Evolutionary conservation across 1,284 basidiomycete species (phyloP), one percentile per base, ranked within the genome.

Genomic region (Boletellus dicymbophilus): DNA sequence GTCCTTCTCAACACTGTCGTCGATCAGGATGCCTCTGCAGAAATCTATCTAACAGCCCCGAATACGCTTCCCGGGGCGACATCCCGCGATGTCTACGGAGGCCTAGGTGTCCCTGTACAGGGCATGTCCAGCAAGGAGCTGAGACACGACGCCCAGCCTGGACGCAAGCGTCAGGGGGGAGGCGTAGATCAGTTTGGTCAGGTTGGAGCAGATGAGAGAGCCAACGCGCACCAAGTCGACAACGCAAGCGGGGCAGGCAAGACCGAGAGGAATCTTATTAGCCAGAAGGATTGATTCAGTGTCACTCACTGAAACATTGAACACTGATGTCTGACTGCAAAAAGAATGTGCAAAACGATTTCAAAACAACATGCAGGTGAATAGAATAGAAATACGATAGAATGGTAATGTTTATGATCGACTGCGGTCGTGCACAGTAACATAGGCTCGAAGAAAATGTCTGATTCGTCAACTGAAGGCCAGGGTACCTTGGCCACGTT

Each of bases 401-500:
- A 43, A 37, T 40, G 36, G 7, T 2, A 31, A 31, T 22, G 26
- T 23, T 54, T 50, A 13, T 13, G n/a, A 33, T 33, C 41, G 25
- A 21, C 27, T 13, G 33, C 20, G n/a, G 37, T 38, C 34, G 37
- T 44, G 22, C 8, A n/a, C n/a, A 34, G 23, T 46, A 56, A 15
- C 20, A 10, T 57, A 48, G 13, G 21, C 23, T n/a, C 6, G n/a
- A 38, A 41, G 34, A 36, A 37, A 38, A 23, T 8, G 27, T 11
- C 15, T 15, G 4, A 11, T 34, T 44, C 34, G 26, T 52, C 16
- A 68, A 26, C 27, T 48, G 52, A 81, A 80, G 8, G 75, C 68
- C 52, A 86, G 62, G 11, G 74, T 74, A 3, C 79, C 81, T 59
- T 85, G 84, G 5, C 80, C 79, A 21, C 86, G 78, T 58, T 88